Evolutionary conservation across 2,329 filamentous ascomycete species (phyloP), one percentile per base, ranked within the genome.

Genomic region (Fusarium sp.): DNA sequence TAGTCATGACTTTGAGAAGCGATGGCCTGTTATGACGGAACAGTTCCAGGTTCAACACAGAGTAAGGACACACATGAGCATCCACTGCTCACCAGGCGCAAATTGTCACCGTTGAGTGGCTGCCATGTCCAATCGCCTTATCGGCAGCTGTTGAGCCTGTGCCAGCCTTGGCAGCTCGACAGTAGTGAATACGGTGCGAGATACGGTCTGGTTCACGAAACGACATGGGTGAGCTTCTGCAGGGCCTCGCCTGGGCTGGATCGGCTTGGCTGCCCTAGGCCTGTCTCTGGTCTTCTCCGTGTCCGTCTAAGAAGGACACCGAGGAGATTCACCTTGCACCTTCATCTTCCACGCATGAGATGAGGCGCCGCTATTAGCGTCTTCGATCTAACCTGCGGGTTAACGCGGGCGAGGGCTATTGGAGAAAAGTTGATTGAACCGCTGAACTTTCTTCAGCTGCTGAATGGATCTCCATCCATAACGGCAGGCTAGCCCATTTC

Each of bases 81-180:
- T 68, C 72, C 64, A 55, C 54, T 59, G 67, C 33, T 65, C 57
- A 46, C 68, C 53, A 62, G 42, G 59, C 41, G 54, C 61, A 62
- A 60, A 64, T 66, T 62, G 65, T 64, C 55, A 61, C 52, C 58
- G 27, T 61, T 77, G 55, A 71, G 49, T 76, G 75, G 74, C 58
- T 56, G 38, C 39, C 36, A 54, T 61, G 70, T 35, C 72, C 75
- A 77, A 77, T 77, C 72, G 75, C 72, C 72, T 77, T 76, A 77
- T 77, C 75, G 75, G 71, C 75, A 77, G 52, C 75, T 76, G 68
- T 52, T 71, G 65, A 75, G 73, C 65, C 54, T 66, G 69, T 72
- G 41, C 62, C 62, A 68, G 61, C 67, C 72, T 77, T 74, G 75
- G 75, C 72, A 70, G 60, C 31, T 29, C 29, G 42, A 47, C 39